phyloP scores from a whole-genome alignment of 2,329 filamentous ascomycete genomes.

The Trichocomaceae sp. region DNA sequence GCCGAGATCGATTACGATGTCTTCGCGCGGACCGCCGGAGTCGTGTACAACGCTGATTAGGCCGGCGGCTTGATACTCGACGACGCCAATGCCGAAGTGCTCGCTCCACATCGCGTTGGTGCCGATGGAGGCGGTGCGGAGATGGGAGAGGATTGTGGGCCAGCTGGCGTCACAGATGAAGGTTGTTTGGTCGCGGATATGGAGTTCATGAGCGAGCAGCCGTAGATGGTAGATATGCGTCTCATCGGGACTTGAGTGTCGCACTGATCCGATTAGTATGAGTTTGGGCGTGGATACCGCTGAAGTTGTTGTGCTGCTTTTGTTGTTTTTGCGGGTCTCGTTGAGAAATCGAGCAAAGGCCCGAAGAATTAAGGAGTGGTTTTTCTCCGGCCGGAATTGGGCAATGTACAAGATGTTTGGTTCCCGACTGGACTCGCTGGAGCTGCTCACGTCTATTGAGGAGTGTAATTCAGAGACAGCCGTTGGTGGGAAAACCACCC shows the following conservation, averaged over 20 bases:
- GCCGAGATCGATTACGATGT: slow-evolving; percentile 80
- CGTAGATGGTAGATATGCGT: slow-evolving; percentile 74
- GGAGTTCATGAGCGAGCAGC: slow-evolving; percentile 76
- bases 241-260: slow-evolving; percentile 54
- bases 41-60: slow-evolving; percentile 89
- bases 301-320: slow-evolving; percentile 38
- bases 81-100: slow-evolving; percentile 96
- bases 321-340: slow-evolving; percentile 41
- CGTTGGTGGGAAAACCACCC: slow-evolving; percentile 84
- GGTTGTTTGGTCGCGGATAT: slow-evolving; percentile 73
- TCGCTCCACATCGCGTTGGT: slow-evolving; percentile 99
- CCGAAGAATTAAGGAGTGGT: slow-evolving; percentile 78
- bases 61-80: slow-evolving; percentile 95
- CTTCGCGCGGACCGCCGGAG: slow-evolving; percentile 83
- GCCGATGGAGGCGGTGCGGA: slow-evolving; percentile 70
- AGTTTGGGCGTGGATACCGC: slow-evolving; percentile 51
- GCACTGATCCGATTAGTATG: slow-evolving; percentile 85
- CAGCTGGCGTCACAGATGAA: slow-evolving; percentile 89
- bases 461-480: slow-evolving; percentile 77
- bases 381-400: slow-evolving; percentile 96
- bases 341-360: slow-evolving; percentile 74
- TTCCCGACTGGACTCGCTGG: slow-evolving; percentile 63
- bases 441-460: slow-evolving; percentile 63
- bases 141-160: slow-evolving; percentile 75
- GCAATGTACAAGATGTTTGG: slow-evolving; percentile 83